Conservation (phyloP, 805 yeast genomes). For the Saturnispora gosingensis region DNA sequence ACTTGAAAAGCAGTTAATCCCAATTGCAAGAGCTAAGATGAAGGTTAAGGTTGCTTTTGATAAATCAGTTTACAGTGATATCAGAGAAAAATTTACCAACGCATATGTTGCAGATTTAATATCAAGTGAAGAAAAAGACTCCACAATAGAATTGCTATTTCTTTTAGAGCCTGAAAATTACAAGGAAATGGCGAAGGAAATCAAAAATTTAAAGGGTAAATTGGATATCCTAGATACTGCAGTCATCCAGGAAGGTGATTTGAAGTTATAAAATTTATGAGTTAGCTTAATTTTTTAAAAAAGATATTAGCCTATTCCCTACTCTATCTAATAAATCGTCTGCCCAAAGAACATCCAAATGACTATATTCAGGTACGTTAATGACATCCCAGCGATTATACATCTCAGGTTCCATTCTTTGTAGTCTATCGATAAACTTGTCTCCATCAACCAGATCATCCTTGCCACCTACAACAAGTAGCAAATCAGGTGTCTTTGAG, state of each 20-base stretch:
- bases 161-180: conserved; percentile 20
- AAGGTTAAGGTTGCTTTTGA: conserved; percentile 58
- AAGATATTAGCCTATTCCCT: conserved; percentile 40
- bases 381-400: conserved; percentile 28
- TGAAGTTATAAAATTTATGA: conserved; percentile 1
- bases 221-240: conserved; percentile 34
- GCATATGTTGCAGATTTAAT: conserved; percentile 11
- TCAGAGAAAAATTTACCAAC: conserved; percentile 20
- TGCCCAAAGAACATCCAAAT: conserved; percentile 91
- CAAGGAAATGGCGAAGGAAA: conserved; percentile 30
- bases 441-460: conserved; percentile 77
- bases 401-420: conserved; percentile 44
- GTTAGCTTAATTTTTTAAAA: conserved; percentile 15
- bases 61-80: conserved; percentile 40
- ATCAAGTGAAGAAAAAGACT: conserved; percentile 9
- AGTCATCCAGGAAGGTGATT: conserved; percentile 19
- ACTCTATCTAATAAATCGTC: conserved; percentile 58
- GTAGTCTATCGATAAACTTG: conserved; percentile 55
- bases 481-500: conserved; percentile 44
- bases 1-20: conserved; percentile 72
- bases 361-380: conserved; percentile 60
- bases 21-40: conserved; percentile 93
- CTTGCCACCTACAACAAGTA: conserved; percentile 59
- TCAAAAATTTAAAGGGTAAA: conserved; percentile 34
- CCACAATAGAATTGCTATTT: conserved; percentile 12